Evolutionary conservation across 495 filamentous ascomycete genomes (phyloP), one percentile per base, ranked within the genome.

Genomic region (Penicillium parvum): DNA sequence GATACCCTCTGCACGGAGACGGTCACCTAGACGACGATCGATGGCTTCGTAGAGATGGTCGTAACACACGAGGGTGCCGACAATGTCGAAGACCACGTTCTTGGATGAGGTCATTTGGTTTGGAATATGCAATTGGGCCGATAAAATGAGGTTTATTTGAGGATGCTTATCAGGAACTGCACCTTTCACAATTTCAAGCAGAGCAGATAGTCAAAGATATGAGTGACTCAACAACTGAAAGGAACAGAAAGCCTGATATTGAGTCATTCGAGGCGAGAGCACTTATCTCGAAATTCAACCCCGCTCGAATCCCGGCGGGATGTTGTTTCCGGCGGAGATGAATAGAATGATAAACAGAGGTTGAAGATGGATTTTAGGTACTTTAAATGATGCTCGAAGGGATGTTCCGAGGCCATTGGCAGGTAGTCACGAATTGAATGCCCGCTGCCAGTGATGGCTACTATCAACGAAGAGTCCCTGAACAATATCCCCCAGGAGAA

Each of bases 41-140:
- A 71, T 60, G 27, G 59, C 53, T 17, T 52, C 37, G 51, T 53
- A 63, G 30, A 68, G 48, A 37, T 45, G 36, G 10, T 64, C 58
- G 47, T 60, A 69, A 21, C 48, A 43, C 27, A 69, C 58, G 1
- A 60, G 55, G 8, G 68, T 71, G 17, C 66, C 68, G 23, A 71
- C 63, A 10, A 71, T 57, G 40, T 71, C 64, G 32, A 71, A 71
- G 15, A 69, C 67, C 32, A 71, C 58, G 25, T 65, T 61, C 43
- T 67, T 64, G 10, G 47, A 47, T 9, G 47, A 43, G 11, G 40
- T 45, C 56, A 59, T 59, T 28, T 14, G 41, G 7, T 0, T 26
- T 30, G n/a, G n/a, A n/a, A n/a, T n/a, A n/a, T n/a, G 10, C 12
- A 7, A 28, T 5, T 37, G 4, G 32, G 17, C 19, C 7, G 11